Evolutionary conservation across 331 rosid genomes (phyloP).

Genomic region (Stylosanthes scabra): DNA sequence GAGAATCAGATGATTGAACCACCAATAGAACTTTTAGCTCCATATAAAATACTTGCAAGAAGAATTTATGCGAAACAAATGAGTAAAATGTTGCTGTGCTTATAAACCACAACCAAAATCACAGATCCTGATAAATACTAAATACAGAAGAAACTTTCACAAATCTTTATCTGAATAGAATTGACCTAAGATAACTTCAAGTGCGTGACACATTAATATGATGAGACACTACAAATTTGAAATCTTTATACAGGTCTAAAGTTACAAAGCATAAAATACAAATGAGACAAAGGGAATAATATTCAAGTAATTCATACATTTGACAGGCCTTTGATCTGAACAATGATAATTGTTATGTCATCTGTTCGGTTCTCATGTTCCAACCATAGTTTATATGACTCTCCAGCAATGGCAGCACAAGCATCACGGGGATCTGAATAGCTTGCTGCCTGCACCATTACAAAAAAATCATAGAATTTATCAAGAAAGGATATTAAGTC

Average conservation of each 20-base stretch:
- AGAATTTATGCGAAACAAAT: slow-evolving; percentile 16
- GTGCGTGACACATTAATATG: not conserved
- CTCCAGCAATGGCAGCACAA: slow-evolving; percentile 95
- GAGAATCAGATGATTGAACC: slow-evolving; percentile 26
- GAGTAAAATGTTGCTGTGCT: not conserved
- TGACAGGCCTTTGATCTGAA: slow-evolving; percentile 86
- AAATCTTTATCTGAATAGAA: slow-evolving; percentile 13
- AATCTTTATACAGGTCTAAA: slow-evolving; percentile 21
- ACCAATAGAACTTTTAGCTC: slow-evolving; percentile 17
- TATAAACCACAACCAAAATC: slow-evolving; percentile 14
- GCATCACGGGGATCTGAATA: slow-evolving; percentile 97
- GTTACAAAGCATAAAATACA: slow-evolving; percentile 5
- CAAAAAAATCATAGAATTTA: slow-evolving; percentile 32
- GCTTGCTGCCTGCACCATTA: slow-evolving; percentile 71
- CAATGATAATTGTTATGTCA: slow-evolving; percentile 91
- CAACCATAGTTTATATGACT: slow-evolving; percentile 90
- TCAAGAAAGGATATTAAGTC: slow-evolving; percentile 22
- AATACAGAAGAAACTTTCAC: not conserved
- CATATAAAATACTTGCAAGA: slow-evolving; percentile 1
- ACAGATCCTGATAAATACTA: slow-evolving; percentile 1
- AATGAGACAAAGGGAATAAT: slow-evolving; percentile 34
- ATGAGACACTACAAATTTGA: not conserved
- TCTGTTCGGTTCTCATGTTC: slow-evolving; percentile 92
- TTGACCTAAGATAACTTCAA: slow-evolving; percentile 12
- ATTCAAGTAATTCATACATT: slow-evolving; percentile 63